Evolutionary conservation across 2,329 filamentous ascomycete species (phyloP).

Genomic region (Albophoma yamanashiensis): DNA sequence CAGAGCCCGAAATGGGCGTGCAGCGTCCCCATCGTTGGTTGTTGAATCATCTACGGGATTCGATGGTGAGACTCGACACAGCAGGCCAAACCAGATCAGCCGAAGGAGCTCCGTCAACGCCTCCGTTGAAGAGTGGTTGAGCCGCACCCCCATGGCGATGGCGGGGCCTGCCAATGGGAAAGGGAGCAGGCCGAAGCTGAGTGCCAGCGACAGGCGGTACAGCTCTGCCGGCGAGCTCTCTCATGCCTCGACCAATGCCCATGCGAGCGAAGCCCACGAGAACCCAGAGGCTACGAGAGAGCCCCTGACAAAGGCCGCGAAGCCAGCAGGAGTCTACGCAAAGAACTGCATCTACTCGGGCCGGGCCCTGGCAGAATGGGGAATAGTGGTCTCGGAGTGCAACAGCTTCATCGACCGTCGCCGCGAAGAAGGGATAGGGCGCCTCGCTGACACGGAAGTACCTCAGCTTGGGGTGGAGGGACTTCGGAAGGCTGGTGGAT

Average conservation of each 20-base stretch:
- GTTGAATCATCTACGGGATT: not conserved
- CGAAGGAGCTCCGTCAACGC: conserved; percentile 19
- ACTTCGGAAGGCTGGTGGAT: conserved; percentile 25
- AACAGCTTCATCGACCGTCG: conserved; percentile 73
- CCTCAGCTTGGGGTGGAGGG: conserved; percentile 30
- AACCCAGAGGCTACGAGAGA: conserved; percentile 11
- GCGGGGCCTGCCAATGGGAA: not conserved
- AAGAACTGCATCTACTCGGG: conserved; percentile 52
- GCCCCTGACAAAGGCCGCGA: conserved; percentile 28
- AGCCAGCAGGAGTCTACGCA: conserved; percentile 33
- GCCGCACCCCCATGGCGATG: conserved; percentile 6
- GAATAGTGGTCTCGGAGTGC: conserved; percentile 62
- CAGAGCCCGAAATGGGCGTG: conserved; percentile 23
- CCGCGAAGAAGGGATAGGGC: conserved; percentile 59
- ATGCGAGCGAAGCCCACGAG: not conserved
- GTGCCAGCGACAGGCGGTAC: not conserved
- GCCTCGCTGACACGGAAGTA: conserved; percentile 55
- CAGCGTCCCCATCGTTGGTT: not conserved
- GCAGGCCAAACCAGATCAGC: not conserved
- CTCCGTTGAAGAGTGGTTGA: conserved; percentile 16
- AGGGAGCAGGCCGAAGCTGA: not conserved
- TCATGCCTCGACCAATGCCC: not conserved
- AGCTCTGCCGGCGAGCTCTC: not conserved
- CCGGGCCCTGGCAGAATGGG: conserved; percentile 69
- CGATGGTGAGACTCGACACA: not conserved